phyloP scores from a whole-genome alignment of 225 moss, liverwort and hornwort genomes.

The Pseudisothecium myosuroides region DNA sequence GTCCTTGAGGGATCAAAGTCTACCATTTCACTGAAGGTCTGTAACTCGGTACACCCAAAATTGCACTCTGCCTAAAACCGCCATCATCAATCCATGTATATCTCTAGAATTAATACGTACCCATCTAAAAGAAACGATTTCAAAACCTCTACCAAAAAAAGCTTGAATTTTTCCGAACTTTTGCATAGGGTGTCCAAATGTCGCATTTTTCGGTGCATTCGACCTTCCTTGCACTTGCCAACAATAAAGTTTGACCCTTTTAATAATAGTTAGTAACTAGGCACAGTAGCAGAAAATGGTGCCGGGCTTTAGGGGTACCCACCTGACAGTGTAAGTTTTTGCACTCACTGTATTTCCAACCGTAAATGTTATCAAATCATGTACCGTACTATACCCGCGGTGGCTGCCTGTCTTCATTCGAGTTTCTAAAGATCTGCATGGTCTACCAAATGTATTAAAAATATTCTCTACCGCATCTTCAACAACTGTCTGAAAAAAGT shows the following conservation, averaged over 20 bases:
- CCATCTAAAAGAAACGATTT: background rate
- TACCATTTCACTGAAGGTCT: too few relatives aligned
- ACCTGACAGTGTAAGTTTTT: background rate
- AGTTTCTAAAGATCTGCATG: background rate
- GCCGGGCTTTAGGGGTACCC: too few relatives aligned
- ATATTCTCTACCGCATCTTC: background rate
- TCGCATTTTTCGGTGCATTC: too few relatives aligned
- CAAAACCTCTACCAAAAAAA: background rate
- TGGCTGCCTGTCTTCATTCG: background rate
- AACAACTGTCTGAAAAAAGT: background rate
- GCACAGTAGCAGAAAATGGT: too few relatives aligned
- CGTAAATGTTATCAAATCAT: too few relatives aligned
- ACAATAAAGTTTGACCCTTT: background rate
- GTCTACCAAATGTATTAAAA: too few relatives aligned
- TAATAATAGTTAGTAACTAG: background rate
- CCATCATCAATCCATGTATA: background rate
- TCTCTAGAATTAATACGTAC: background rate
- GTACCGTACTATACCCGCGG: too few relatives aligned
- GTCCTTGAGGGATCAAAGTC: background rate
- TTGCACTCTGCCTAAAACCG: rapidly evolving
- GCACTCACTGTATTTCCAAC: too few relatives aligned
- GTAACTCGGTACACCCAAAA: rapidly evolving
- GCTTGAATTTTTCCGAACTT: too few relatives aligned
- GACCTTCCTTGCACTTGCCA: too few relatives aligned
- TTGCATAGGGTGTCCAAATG: too few relatives aligned